Evolutionary conservation across 352 stramenopile genomes (phyloP).

Genomic region (Phytophthora pluvialis): DNA sequence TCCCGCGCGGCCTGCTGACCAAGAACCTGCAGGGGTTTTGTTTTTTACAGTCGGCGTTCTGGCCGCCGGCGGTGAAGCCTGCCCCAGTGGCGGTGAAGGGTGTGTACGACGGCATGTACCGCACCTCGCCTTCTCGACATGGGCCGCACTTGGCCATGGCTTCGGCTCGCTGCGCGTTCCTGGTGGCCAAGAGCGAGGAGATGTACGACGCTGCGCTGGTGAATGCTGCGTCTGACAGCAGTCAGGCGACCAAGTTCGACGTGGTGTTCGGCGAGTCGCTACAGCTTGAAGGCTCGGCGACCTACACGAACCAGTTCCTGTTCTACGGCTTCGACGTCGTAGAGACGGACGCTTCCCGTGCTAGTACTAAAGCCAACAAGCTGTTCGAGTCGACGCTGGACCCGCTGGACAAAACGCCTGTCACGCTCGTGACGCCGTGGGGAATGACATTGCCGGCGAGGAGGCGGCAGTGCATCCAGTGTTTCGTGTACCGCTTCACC

Average conservation of each 20-base stretch:
- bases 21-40: conserved; percentile 75
- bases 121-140: conserved; percentile 75
- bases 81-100: conserved; percentile 60
- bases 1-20: conserved; percentile 70
- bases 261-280: conserved; percentile 58
- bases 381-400: conserved; percentile 53
- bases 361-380: conserved; percentile 34
- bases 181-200: conserved; percentile 81
- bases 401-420: conserved; percentile 69
- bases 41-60: conserved; percentile 60
- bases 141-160: conserved; percentile 57
- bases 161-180: conserved; percentile 63
- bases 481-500: conserved; percentile 72
- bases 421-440: conserved; percentile 64
- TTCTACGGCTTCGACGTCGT: conserved; percentile 91
- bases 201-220: conserved; percentile 64
- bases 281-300: conserved; percentile 48
- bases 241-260: conserved; percentile 60
- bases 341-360: conserved; percentile 53
- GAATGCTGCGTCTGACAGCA: conserved; percentile 33
- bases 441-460: conserved; percentile 54
- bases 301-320: conserved; percentile 89
- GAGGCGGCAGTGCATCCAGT: conserved; percentile 37
- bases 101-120: conserved; percentile 75
- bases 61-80: conserved; percentile 24